Evolutionary conservation across 805 yeast species (phyloP), one percentile per base, ranked within the genome.

Genomic region (Wickerhamomyces chaumierensis): DNA sequence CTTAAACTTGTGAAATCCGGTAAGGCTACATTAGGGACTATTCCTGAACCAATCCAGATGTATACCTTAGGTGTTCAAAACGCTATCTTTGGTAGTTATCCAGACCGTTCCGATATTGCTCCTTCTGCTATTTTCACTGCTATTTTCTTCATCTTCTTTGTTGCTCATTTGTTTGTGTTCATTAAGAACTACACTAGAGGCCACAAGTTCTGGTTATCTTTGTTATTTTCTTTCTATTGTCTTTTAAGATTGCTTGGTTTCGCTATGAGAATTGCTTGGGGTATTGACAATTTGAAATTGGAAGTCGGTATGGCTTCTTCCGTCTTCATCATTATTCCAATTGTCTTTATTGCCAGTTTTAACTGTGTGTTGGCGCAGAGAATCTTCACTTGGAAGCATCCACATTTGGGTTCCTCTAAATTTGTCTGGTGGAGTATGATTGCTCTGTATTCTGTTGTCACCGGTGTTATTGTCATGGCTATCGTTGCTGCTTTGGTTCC

Each of bases 321-420:
- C 29, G 74, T 78, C 34, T 67, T 81, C 39, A 52, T 74, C 20
- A 68, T 75, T 44, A 60, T 78, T 17, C 75, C 85, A n/a, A 69
- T 77, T 15, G 71, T 76, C 18, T 55, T 75, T 34, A 52, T 81
- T 37, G 72, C 75, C 35, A 66, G 81, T 5, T 62, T 76, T 50
- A 78, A 77, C 51, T 65, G 79, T 57, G 69, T 79, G 20, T 58
- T 81, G 41, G 84, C 84, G 9, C 87, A 80, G 57, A 70, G 88
- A 55, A 60, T 79, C 21, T 78, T 79, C 61, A 78, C 84, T 12
- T 81, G 87, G 86, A 66, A 78, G 57, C 88, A 81, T 56, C 88
- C 90, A 12, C 73, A 71, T 33, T 71, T 74, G 15, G 88, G 87
- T 31, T 62, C 72, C 19, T 58, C 69, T 35, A 62, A 56, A 44